Conservation (phyloP, 2,329 filamentous ascomycete species). For the Furcasterigmium sp. region DNA sequence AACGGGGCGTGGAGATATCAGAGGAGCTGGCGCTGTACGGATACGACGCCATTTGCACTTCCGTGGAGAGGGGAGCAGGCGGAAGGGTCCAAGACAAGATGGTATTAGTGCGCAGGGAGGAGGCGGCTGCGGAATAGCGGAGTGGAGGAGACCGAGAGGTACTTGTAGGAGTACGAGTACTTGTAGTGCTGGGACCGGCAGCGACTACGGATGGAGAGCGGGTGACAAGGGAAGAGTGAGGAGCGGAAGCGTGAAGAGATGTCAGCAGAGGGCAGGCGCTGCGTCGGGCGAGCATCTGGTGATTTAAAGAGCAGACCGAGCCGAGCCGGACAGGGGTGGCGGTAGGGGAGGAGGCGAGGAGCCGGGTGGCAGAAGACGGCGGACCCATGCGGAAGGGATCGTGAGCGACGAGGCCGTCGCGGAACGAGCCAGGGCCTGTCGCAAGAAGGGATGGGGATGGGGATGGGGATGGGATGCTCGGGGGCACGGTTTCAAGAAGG, state of each 20-base stretch:
- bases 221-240: neutral
- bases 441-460: neutral
- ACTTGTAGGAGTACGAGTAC: neutral
- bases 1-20: conserved; percentile 51
- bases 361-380: neutral
- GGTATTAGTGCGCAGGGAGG: too few species aligned
- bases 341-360: neutral
- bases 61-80: neutral
- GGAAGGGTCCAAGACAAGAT: too few species aligned
- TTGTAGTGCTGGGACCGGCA: neutral
- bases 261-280: neutral
- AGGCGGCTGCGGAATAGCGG: neutral
- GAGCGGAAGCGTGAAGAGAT: neutral
- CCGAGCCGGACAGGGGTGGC: neutral
- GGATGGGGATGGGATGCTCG: too few species aligned
- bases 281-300: neutral
- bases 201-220: neutral
- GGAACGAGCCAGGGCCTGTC: neutral
- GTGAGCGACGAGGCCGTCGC: neutral
- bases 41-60: conserved; percentile 16
- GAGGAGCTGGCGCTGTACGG: conserved; percentile 40
- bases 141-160: neutral
- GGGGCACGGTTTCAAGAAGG: neutral
- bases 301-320: neutral
- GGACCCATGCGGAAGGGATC: neutral